Evolutionary conservation across 2,329 filamentous ascomycete genomes (phyloP), one percentile per base, ranked within the genome.

Genomic region (Ceratocystis cubensis): DNA sequence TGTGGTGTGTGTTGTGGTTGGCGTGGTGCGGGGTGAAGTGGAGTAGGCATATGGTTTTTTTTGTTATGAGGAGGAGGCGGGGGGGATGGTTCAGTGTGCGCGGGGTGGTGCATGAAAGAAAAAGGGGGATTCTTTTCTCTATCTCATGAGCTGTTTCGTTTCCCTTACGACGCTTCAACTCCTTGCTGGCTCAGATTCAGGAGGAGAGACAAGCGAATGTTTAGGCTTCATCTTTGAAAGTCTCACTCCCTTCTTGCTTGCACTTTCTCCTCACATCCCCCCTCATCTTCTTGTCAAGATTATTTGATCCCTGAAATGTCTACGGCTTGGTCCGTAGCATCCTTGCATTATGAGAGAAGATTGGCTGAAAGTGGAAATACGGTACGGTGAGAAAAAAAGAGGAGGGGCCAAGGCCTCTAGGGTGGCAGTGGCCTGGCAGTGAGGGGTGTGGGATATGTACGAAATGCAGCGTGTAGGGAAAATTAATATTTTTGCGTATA

Each of bases 241-340:
- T 37, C 28, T 33, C 53, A n/a, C 53, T 59, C 53, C 33, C 15
- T 59, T 53, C 20, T 10, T 53, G 48, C 48, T 25, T 13, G 5
- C 44, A n/a, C 1, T n/a, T 46, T n/a, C n/a, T 17, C 22, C 48
- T 37, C 33, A 33, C 33, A 10, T 8, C 10, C 48, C 15, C 53
- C 53, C 53, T 22, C 25, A 17, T n/a, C 15, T 30, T 15, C 22
- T 59, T 33, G 53, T 59, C 53, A 59, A 25, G 53, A 59, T 20
- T 33, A 33, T 59, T 59, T 33, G 53, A 59, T 59, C 53, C 53
- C 53, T 59, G 53, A 37, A 30, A 17, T 59, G 28, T 59, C 53
- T 59, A 33, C 53, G 53, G 53, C 53, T 59, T 59, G 53, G 53
- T 59, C 53, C 53, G 53, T 59, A 59, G 15, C 53, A 59, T 59